phyloP scores from a whole-genome alignment of 2,329 filamentous ascomycete species.

The Colletotrichum graminicola region DNA sequence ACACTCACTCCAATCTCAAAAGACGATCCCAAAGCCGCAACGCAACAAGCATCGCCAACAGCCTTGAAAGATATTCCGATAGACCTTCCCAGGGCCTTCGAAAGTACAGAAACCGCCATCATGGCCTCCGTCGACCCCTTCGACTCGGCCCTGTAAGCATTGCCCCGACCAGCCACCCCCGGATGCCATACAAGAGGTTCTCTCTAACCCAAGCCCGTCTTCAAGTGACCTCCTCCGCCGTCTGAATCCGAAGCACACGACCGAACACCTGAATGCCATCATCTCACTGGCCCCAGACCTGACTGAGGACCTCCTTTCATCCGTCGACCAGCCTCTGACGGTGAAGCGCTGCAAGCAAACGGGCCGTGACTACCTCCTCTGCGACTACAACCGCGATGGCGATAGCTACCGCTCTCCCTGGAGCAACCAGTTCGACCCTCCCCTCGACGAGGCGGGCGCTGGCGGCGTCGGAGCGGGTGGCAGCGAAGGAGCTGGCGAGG shows the following conservation, averaged over 20 bases:
- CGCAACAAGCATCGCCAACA: slow-evolving; percentile 16
- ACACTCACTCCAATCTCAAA: slow-evolving; percentile 30
- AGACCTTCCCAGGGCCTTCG: neutral
- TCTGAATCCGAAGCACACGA: slow-evolving; percentile 93
- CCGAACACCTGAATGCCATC: slow-evolving; percentile 88
- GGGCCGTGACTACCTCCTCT: slow-evolving; percentile 95
- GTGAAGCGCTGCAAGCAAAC: slow-evolving; percentile 88
- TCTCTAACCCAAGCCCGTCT: slow-evolving; percentile 23
- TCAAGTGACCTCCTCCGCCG: slow-evolving; percentile 95
- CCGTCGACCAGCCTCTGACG: slow-evolving; percentile 94
- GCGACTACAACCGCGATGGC: slow-evolving; percentile 99
- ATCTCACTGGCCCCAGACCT: slow-evolving; percentile 90
- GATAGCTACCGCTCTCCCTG: slow-evolving; percentile 98
- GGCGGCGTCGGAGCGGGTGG: slow-evolving; percentile 63
- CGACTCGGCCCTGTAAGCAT: slow-evolving; percentile 79
- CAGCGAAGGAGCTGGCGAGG: slow-evolving; percentile 76
- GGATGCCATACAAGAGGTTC: slow-evolving; percentile 22
- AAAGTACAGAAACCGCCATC: slow-evolving; percentile 29
- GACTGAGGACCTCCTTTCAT: slow-evolving; percentile 96
- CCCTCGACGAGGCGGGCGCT: slow-evolving; percentile 74
- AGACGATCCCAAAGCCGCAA: slow-evolving; percentile 17
- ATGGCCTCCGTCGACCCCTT: slow-evolving; percentile 74
- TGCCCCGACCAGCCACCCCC: slow-evolving; percentile 26
- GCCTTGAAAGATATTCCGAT: neutral
- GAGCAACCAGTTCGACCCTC: slow-evolving; percentile 98